Percentiles rank a stretch among this genome's conserved stretches.
phyloP scores from a whole-genome alignment of 441 rosid genomes.

The Syzygium syzygioides region DNA sequence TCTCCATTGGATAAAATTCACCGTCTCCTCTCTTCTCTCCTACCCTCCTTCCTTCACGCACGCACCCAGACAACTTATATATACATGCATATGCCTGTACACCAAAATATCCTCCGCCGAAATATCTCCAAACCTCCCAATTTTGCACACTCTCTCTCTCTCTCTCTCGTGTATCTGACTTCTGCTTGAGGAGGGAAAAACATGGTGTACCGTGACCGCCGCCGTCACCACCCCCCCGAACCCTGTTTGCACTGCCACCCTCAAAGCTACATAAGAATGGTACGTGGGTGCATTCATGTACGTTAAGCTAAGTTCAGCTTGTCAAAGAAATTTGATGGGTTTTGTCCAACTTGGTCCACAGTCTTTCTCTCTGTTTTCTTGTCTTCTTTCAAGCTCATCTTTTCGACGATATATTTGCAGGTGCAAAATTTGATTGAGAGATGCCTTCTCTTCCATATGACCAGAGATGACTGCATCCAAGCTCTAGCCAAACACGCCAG shows the following conservation, averaged over 20 bases:
- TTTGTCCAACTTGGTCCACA: background rate
- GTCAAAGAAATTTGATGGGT: background rate
- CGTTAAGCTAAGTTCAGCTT: background rate
- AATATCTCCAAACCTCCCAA: constrained; percentile 6
- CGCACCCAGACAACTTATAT: background rate
- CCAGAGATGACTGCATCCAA: constrained; percentile 35
- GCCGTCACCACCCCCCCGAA: background rate
- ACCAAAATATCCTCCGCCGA: constrained; percentile 14
- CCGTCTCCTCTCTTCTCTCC: background rate
- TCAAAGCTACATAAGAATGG: constrained; percentile 39
- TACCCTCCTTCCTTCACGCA: background rate
- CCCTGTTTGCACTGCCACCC: constrained; percentile 50
- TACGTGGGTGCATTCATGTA: constrained; percentile 2
- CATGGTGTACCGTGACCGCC: background rate
- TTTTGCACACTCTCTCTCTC: background rate
- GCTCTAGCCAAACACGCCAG: constrained; percentile 34
- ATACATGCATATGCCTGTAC: background rate
- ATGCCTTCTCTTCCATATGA: constrained; percentile 42
- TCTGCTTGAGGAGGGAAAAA: background rate
- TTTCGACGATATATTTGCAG: constrained; percentile 2
- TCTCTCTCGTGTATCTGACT: background rate
- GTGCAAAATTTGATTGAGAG: constrained; percentile 55
- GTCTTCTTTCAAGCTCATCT: background rate
- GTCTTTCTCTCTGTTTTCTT: background rate
- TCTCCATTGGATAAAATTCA: constrained; percentile 25